These are phyloP conservation scores for Xylariales sp. DNA, from an alignment of 2,329 filamentous ascomycete genomes.

Conservation along the genomic window DNA sequence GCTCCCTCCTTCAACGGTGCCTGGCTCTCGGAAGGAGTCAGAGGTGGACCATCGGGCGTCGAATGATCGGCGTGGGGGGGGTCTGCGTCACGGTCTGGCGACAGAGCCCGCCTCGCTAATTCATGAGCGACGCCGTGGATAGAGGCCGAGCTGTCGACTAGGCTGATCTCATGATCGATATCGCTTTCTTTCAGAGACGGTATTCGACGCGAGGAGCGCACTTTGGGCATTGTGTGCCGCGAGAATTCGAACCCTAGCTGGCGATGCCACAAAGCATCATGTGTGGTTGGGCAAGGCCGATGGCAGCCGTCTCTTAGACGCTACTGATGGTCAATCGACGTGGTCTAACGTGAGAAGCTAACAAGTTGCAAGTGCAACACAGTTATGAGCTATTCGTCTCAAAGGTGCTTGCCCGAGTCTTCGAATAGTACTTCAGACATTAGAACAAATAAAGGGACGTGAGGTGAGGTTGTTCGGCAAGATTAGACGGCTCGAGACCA, in stretches of 20 bases:
- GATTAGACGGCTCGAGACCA: not conserved
- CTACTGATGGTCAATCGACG: no score
- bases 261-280: not conserved
- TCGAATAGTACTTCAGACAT: no score
- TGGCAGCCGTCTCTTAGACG: no score
- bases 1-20: conserved; percentile 13
- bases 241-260: conserved; percentile 20
- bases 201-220: conserved; percentile 51
- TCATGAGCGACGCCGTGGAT: conserved; percentile 11
- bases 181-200: conserved; percentile 52
- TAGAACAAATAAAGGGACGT: not conserved
- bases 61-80: conserved; percentile 10
- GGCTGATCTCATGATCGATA: conserved; percentile 66
- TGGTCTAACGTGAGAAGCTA: no score
- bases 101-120: conserved; percentile 11
- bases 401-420: no score
- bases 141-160: conserved; percentile 51
- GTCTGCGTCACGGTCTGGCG: conserved; percentile 9
- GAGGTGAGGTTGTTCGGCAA: not conserved
- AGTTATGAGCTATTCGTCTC: no score
- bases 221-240: conserved; percentile 30
- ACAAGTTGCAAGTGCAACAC: no score
- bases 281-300: no score
- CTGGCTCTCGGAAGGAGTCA: conserved; percentile 19
- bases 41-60: conserved; percentile 14